Base-by-base conservation (phyloP, 345 rosid genomes). In the Gossypium stocksii region DNA sequence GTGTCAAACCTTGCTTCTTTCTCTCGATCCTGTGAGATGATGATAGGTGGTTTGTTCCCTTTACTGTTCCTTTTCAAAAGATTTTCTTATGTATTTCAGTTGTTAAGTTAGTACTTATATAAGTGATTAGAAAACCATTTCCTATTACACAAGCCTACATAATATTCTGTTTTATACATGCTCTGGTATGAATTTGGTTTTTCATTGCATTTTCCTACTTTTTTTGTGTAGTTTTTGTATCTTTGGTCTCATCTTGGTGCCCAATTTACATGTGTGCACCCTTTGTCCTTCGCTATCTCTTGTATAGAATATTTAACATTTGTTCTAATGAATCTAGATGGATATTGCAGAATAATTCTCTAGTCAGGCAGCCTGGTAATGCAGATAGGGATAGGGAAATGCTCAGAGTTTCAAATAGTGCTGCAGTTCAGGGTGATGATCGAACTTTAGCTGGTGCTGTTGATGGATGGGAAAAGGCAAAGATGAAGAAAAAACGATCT, bases 401-500 rank as follows among this genome's bases (percentile, higher is more conserved):
- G 78, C 83, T 75, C 52, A 87, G 90, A 81, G 77, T 85, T 78
- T 83, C 90, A 71, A 88, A 78, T 86, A 84, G 79, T 77, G 89
- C 82, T 77, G 80, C 78, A 57, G 80, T 84, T 80, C 93, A 84
- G 74, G 85, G 86, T 77, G 98, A 95, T 72, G 97, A 95, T 74
- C 88, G 87, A 84, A 83, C 86, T 80, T 80, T 86, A 81, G 64
- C 92, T 45, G 81, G 86, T 74, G 86, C 91, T 45, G 85, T 85
- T 78, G 99, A 95, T 72, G 94, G 94, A 66, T 95, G 98, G 97
- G 98, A 93, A 80, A 95, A 90, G 84, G 73, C 97, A 69, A 95
- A 88, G 85, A 81, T 89, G 91, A 95, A 89, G 86, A 93, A 91
- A 84, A 95, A 90, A 73, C 96, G 99, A 27, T 89, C 98, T 77